These are phyloP conservation scores for Alternaria dauci DNA, from an alignment of 2,329 filamentous ascomycete genomes.

Conservation along the genomic window DNA sequence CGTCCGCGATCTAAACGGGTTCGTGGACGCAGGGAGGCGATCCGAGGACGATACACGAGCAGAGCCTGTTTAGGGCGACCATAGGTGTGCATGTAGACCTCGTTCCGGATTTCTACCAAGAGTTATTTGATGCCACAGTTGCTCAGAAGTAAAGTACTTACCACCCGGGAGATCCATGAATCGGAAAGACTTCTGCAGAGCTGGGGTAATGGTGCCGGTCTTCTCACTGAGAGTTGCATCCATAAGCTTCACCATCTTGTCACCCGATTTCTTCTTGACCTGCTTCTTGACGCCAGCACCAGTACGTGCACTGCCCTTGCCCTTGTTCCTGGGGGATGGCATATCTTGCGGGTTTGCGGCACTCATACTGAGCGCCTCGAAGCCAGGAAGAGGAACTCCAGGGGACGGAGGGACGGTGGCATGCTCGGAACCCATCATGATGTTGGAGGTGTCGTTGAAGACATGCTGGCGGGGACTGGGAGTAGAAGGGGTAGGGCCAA, in stretches of 20 bases:
- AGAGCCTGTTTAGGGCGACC: slow-evolving; percentile 30
- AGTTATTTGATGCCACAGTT: slow-evolving; percentile 8
- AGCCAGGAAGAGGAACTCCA: slow-evolving; percentile 1
- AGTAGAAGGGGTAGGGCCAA: not conserved
- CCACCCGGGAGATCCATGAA: slow-evolving; percentile 37
- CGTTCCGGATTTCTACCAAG: slow-evolving; percentile 39
- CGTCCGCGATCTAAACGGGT: slow-evolving; percentile 30
- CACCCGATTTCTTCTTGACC: not conserved
- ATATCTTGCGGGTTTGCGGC: not conserved
- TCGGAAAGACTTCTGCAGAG: slow-evolving; percentile 13
- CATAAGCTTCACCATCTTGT: not conserved
- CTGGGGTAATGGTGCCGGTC: not conserved
- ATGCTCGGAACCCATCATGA: slow-evolving; percentile 8
- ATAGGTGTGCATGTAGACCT: slow-evolving; percentile 31
- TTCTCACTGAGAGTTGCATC: not conserved
- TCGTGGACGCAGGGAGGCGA: slow-evolving; percentile 34
- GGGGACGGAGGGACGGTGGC: slow-evolving; percentile 21
- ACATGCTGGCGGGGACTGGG: not conserved
- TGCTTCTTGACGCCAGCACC: slow-evolving; percentile 22
- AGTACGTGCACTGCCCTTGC: slow-evolving; percentile 8
- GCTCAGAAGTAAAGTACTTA: not conserved
- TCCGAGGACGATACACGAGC: slow-evolving; percentile 35
- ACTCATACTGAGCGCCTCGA: not conserved
- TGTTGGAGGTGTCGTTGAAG: not conserved
- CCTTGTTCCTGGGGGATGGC: not conserved